Evolutionary conservation across 768 basidiomycete species (phyloP).

Genomic region (Butyriboletus loyo): DNA sequence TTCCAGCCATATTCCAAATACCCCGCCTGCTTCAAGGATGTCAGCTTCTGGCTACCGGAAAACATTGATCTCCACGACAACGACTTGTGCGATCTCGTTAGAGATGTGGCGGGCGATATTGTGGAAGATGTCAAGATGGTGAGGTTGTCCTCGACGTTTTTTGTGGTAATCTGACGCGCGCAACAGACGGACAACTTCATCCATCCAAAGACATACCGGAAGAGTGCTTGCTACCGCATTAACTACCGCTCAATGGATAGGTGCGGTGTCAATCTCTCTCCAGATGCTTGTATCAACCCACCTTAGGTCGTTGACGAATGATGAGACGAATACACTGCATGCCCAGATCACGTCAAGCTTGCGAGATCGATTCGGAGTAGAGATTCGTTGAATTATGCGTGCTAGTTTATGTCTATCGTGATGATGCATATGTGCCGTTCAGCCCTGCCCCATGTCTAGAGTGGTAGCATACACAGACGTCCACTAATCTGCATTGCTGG

Average conservation of each 20-base stretch:
- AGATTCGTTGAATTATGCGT: conserved; percentile 72
- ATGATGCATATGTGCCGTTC: conserved; percentile 22
- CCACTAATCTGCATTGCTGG: conserved; percentile 2
- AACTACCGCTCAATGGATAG: conserved; percentile 98
- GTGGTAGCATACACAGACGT: conserved; percentile 15
- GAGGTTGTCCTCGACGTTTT: conserved; percentile 17
- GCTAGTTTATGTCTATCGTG: conserved; percentile 37
- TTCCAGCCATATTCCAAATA: conserved; percentile 94
- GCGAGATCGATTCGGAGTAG: conserved; percentile 67
- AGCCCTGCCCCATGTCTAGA: conserved; percentile 30
- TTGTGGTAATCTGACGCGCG: conserved; percentile 4
- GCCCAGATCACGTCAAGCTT: conserved; percentile 53
- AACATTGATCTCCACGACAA: conserved; percentile 76
- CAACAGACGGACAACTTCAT: conserved; percentile 84
- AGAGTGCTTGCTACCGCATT: conserved; percentile 84
- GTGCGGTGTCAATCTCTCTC: conserved; percentile 35
- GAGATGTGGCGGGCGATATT: conserved; percentile 89
- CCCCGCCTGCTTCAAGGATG: conserved; percentile 90
- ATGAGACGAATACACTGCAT: conserved; percentile 85
- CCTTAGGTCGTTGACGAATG: conserved; percentile 78
- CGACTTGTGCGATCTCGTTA: conserved; percentile 93
- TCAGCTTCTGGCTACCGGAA: conserved; percentile 87
- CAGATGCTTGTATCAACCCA: conserved; percentile 2
- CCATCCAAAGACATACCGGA: conserved; percentile 81
- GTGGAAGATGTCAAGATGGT: conserved; percentile 90